Evolutionary conservation across 2,329 filamentous ascomycete genomes (phyloP), one percentile per base, ranked within the genome.

Genomic region (Cladosporium sp.): DNA sequence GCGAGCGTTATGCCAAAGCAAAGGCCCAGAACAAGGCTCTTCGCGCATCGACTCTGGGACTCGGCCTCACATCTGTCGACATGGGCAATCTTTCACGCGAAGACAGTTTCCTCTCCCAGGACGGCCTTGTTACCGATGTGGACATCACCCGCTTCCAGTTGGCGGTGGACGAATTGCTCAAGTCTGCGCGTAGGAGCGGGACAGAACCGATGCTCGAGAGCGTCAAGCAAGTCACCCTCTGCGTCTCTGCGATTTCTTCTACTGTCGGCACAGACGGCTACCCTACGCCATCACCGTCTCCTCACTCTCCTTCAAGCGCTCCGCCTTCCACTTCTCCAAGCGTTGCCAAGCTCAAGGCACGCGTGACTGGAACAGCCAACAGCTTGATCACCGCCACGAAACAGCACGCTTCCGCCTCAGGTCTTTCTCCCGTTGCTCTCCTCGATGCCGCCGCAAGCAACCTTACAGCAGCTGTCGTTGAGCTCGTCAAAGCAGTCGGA

Each of bases 81-180:
- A 86, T 87, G n/a, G 84, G 83, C 51, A 84, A 82, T 64, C 84
- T 86, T 63, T 49, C 54, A 2, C 83, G 84, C 52, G 86, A 90
- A 55, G 83, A 83, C 68, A 84, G 82, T 25, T 58, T 73, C 20
- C 61, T 73, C 38, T 68, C 88, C 38, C 83, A 87, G 12, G 83
- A 86, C 60, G 94, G 94, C 5, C 73, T 94, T 20, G 86, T 99
- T 66, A 92, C 90, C 75, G 94, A 97, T 73, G 84, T 97, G 12
- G 89, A 97, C 71, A 86, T 99, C 64, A 97, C 93, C 52, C 92
- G 90, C 69, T 97, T 96, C 78, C 94, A 99, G 73, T 88, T 97
- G 61, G 85, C 92, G 20, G 89, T 99, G 61, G 93, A 99, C 70
- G 93, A 97, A 68, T 81, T 97, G 39, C 80, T 99, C 37, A 88